These are phyloP conservation scores for Cordyceps cicadae DNA, from an alignment of 2,329 filamentous ascomycete genomes.

Conservation along the genomic window DNA sequence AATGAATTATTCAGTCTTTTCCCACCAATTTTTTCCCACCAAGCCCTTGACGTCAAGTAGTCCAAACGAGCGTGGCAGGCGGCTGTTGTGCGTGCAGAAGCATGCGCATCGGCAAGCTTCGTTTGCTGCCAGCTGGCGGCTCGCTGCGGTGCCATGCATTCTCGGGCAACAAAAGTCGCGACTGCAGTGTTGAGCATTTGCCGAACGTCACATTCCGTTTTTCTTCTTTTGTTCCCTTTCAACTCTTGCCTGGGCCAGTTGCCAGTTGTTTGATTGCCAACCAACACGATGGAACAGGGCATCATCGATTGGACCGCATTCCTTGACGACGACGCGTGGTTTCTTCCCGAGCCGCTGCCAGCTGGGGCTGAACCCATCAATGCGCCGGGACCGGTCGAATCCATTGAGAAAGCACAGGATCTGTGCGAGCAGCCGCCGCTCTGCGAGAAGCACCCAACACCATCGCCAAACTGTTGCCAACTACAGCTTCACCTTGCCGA, in stretches of 20 bases:
- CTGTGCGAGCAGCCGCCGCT: background rate
- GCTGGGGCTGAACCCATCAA: background rate
- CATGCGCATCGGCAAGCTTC: background rate
- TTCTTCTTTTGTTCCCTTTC: background rate
- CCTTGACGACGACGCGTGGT: background rate
- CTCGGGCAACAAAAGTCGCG: background rate
- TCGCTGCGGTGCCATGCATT: background rate
- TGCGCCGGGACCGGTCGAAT: background rate
- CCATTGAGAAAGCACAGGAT: background rate
- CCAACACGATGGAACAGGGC: background rate
- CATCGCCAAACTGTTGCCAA: background rate
- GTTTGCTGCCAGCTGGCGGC: constrained; percentile 9
- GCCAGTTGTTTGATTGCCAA: background rate
- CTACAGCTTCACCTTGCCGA: too few relatives aligned
- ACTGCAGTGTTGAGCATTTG: background rate
- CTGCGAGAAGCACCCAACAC: background rate
- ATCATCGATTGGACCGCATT: background rate
- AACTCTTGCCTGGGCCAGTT: background rate
- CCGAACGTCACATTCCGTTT: too few relatives aligned
- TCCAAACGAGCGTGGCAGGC: background rate
- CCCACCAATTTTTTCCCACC: background rate
- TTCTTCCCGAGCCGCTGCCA: background rate
- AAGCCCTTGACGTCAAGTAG: background rate
- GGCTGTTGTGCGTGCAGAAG: background rate
- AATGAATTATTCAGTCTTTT: background rate